Conservation (phyloP, 495 filamentous ascomycete species). For the Astrothelium macrocarpum region DNA sequence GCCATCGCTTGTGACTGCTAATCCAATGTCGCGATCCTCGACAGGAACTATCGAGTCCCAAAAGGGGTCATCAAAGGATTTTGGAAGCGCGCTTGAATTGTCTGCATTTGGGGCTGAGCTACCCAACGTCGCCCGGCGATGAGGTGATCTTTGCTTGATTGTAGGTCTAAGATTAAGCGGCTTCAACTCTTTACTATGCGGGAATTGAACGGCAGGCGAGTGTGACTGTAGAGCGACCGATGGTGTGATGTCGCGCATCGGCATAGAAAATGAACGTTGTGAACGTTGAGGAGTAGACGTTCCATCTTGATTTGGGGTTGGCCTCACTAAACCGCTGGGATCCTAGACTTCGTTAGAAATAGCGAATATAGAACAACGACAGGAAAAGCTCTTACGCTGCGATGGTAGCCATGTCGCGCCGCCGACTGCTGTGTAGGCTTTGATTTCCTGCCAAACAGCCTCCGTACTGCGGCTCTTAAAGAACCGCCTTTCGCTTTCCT, state of each 20-base stretch:
- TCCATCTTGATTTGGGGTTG: background rate
- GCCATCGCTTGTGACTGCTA: slow-evolving; percentile 7
- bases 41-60: slow-evolving; percentile 10
- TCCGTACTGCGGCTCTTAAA: slow-evolving; percentile 20
- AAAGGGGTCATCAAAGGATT: slow-evolving; percentile 10
- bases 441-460: slow-evolving; percentile 19
- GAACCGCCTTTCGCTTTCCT: slow-evolving; percentile 18
- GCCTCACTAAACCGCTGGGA: background rate
- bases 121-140: slow-evolving; percentile 14
- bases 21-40: slow-evolving; percentile 1
- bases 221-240: slow-evolving; percentile 11
- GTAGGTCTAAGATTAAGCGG: slow-evolving; percentile 19
- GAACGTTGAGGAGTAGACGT: slow-evolving; percentile 11
- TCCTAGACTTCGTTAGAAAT: background rate
- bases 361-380: slow-evolving; percentile 1
- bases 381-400: slow-evolving; percentile 10
- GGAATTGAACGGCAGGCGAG: slow-evolving; percentile 23
- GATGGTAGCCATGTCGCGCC: slow-evolving; percentile 16
- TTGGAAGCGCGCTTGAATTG: slow-evolving; percentile 3
- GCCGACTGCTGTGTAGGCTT: slow-evolving; percentile 11
- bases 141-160: slow-evolving; percentile 14
- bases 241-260: slow-evolving; percentile 10
- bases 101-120: background rate
- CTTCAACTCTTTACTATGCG: slow-evolving; percentile 18
- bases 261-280: slow-evolving; percentile 18